These are phyloP conservation scores for Gaultheria prostrata DNA, from an alignment of 148 eudicot genomes.

Conservation along the genomic window DNA sequence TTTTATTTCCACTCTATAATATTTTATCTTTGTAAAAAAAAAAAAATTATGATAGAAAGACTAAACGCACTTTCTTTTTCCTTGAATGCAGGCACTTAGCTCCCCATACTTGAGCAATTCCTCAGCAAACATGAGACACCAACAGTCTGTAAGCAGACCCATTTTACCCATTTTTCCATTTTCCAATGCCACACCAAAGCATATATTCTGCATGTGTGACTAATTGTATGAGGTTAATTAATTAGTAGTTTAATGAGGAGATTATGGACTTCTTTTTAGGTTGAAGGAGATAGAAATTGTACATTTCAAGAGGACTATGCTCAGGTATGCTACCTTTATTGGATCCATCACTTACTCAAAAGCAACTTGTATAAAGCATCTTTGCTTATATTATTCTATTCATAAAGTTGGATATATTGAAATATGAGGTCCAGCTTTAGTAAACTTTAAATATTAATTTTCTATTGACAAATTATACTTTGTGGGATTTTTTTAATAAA, in stretches of 20 bases:
- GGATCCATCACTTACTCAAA: slow-evolving; percentile 36
- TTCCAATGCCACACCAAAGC: slow-evolving; percentile 26
- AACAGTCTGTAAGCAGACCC: slow-evolving; percentile 53
- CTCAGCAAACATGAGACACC: slow-evolving; percentile 44
- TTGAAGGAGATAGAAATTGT: slow-evolving; percentile 47
- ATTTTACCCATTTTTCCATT: slow-evolving; percentile 15
- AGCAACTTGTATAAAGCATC: slow-evolving; percentile 28
- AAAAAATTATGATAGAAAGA: too few species aligned
- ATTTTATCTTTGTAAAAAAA: too few species aligned
- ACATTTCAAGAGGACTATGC: slow-evolving; percentile 44
- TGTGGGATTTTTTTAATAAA: not conserved
- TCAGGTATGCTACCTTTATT: slow-evolving; percentile 40
- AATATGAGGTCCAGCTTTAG: slow-evolving; percentile 29
- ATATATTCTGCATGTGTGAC: not conserved
- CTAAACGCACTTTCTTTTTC: not conserved
- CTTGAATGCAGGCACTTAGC: slow-evolving; percentile 76
- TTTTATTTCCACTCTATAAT: too few species aligned
- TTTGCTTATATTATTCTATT: slow-evolving; percentile 23
- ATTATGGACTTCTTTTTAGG: slow-evolving; percentile 20
- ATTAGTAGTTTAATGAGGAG: not conserved
- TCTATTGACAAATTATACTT: not conserved
- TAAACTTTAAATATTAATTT: not conserved
- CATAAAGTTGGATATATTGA: slow-evolving; percentile 21
- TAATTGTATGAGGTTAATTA: not conserved
- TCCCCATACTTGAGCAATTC: slow-evolving; percentile 68